Evolutionary conservation across 2,329 filamentous ascomycete genomes (phyloP), one percentile per base, ranked within the genome.

Genomic region (Neobulgaria alba): DNA sequence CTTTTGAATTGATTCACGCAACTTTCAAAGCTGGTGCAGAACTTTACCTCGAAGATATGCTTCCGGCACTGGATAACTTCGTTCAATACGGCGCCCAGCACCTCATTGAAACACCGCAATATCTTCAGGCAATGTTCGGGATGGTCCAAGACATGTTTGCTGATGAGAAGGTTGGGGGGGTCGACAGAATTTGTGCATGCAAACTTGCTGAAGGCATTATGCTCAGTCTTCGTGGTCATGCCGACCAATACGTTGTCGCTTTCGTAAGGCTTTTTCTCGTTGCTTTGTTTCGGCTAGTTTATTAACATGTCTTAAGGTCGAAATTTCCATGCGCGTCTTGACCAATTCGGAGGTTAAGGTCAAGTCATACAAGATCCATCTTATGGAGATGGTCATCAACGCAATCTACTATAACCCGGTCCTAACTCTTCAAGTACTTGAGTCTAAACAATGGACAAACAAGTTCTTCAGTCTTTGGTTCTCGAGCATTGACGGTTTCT

Each of bases 401-500:
- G 80, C 85, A 41, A 88, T 96, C 56, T 94, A 96, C 72, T 98
- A 98, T 72, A 95, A 95, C 67, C 89, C 92, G 1, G 52, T 82
- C 33, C 72, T 95, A 45, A 76, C 88, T 17, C 74, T 98, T 16
- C 82, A 88, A 47, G 79, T 95, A 29, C 74, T 98, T n/a, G 92
- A 98, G 67, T 67, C 73, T 39, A 90, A 93, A 57, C 82, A 79
- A 46, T 95, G 89, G 90, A 96, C 92, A 5, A 96, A 96, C 67
- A 93, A 93, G 60, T 98, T 98, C 68, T 98, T 98, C 71, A 95
- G 86, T 64, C 69, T 93, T 44, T 98, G 92, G 92, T 98, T 98
- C 63, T 86, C 86, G 31, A 93, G 82, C 66, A 98, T 98, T 67
- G 84, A 94, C 48, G 82, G 78, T 57, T 96, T 98, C 67, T 85